Percentiles rank a stretch among this genome's conserved stretches.
These are phyloP conservation scores for Penstemon eatonii DNA, from an alignment of 257 asterid genomes.

Conservation along the genomic window DNA sequence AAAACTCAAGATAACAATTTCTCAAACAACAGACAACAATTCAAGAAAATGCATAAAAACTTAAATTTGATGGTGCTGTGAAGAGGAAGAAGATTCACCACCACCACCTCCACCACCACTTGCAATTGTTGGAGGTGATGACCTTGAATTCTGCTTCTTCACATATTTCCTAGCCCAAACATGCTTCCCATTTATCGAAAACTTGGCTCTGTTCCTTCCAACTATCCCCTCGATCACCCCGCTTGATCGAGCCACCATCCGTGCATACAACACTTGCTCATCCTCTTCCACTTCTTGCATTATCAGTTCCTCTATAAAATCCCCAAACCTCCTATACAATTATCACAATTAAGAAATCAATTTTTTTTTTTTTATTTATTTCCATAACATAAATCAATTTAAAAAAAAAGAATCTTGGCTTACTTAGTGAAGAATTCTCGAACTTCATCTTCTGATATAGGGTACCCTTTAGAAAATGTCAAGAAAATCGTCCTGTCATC, in stretches of 20 bases:
- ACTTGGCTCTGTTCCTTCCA: conserved; percentile 56
- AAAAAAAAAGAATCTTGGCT: background rate
- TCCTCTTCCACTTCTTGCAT: conserved; percentile 66
- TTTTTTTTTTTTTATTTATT: too few species aligned
- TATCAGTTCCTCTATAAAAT: conserved; percentile 54
- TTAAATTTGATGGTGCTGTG: too few species aligned
- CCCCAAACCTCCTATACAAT: conserved; percentile 59
- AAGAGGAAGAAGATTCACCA: background rate
- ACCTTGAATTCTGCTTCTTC: conserved; percentile 32
- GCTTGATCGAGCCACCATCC: conserved; percentile 47
- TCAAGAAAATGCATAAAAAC: too few species aligned
- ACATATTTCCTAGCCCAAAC: conserved; percentile 76
- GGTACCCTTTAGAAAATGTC: conserved; percentile 80
- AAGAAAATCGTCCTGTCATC: conserved; percentile 74
- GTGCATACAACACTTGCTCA: conserved; percentile 65
- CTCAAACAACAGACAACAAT: background rate
- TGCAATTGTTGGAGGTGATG: conserved; percentile 23
- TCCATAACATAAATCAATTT: background rate
- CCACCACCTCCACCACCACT: background rate
- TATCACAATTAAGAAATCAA: too few species aligned
- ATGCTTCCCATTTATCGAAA: conserved; percentile 73
- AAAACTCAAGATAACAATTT: background rate
- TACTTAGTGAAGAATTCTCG: conserved; percentile 66
- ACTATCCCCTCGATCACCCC: conserved; percentile 41
- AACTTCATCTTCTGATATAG: conserved; percentile 52